Evolutionary conservation across 2,329 filamentous ascomycete genomes (phyloP).

Genomic region (Trichoderma pleuroti): DNA sequence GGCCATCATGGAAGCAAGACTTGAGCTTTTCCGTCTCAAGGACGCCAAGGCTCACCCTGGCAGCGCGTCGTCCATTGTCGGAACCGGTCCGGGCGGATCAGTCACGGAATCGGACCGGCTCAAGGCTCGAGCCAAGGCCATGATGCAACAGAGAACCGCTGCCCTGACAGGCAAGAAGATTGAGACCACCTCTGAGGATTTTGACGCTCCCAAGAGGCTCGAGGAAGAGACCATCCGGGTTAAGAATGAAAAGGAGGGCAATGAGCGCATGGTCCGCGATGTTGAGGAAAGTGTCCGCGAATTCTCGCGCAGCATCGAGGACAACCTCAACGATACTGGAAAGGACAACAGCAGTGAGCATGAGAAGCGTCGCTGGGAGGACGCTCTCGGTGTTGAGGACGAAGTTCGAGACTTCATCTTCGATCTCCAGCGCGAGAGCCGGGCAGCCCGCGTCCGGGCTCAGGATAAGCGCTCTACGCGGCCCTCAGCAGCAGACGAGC

Average conservation of each 20-base stretch:
- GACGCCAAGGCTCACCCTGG: constrained; percentile 90
- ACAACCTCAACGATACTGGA: constrained; percentile 77
- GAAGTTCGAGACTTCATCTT: constrained; percentile 98
- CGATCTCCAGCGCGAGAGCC: constrained; percentile 83
- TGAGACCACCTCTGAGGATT: constrained; percentile 65
- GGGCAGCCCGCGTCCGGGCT: constrained; percentile 64
- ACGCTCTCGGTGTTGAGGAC: constrained; percentile 92
- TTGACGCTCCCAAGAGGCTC: constrained; percentile 75
- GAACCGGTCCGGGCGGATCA: constrained; percentile 84
- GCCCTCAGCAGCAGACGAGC: constrained; percentile 41
- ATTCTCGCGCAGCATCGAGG: constrained; percentile 79
- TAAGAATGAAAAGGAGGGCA: constrained; percentile 82
- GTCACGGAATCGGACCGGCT: constrained; percentile 92
- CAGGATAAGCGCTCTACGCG: constrained; percentile 54
- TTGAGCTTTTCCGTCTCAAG: constrained; percentile 89
- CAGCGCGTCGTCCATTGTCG: constrained; percentile 76
- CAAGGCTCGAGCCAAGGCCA: constrained; percentile 91
- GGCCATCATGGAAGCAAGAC: constrained; percentile 82
- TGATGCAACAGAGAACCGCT: constrained; percentile 97
- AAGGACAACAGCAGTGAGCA: constrained; percentile 78
- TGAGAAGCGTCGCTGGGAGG: constrained; percentile 91
- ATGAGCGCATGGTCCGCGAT: constrained; percentile 93
- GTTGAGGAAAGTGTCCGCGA: constrained; percentile 94
- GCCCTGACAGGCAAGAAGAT: constrained; percentile 83
- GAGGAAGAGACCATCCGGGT: constrained; percentile 84